Percentiles rank a stretch among this genome's conserved stretches.
phyloP scores from a whole-genome alignment of 371 early-diverging fungal genomes.

The Lichtheimia corymbifera region DNA sequence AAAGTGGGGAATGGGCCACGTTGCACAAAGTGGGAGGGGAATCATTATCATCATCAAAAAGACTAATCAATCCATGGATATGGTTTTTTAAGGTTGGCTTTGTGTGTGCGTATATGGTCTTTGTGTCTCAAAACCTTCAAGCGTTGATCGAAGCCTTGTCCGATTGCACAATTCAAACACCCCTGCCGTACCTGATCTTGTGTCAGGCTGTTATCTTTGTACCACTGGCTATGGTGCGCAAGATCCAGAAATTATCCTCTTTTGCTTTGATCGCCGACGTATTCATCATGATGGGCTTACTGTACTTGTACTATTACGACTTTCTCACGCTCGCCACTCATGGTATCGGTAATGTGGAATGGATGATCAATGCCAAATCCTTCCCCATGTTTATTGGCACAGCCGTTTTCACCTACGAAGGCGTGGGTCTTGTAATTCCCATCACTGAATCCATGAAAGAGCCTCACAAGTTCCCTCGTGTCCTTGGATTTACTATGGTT shows the following conservation, averaged over 20 bases:
- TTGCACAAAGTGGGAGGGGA: neutral
- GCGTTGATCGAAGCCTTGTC: slow-evolving; percentile 66
- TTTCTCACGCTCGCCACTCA: slow-evolving; percentile 50
- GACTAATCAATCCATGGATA: neutral
- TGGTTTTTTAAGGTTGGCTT: slow-evolving; percentile 66
- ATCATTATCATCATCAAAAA: neutral
- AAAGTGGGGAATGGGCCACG: neutral
- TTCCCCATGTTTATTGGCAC: slow-evolving; percentile 88
- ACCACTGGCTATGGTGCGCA: slow-evolving; percentile 81
- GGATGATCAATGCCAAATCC: slow-evolving; percentile 66
- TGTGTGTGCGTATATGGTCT: slow-evolving; percentile 86
- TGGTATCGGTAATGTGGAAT: slow-evolving; percentile 65
- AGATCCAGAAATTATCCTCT: slow-evolving; percentile 75
- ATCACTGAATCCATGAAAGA: slow-evolving; percentile 78
- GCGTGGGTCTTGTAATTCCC: slow-evolving; percentile 79
- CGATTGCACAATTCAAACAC: slow-evolving; percentile 47
- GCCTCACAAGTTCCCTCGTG: slow-evolving; percentile 75
- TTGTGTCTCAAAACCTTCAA: slow-evolving; percentile 81
- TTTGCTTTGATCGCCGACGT: slow-evolving; percentile 83
- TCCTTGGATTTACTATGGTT: slow-evolving; percentile 69
- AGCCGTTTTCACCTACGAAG: slow-evolving; percentile 89
- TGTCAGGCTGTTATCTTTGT: slow-evolving; percentile 75
- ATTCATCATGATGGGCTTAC: slow-evolving; percentile 79
- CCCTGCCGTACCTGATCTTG: slow-evolving; percentile 58
- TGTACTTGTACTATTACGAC: slow-evolving; percentile 78